phyloP scores from a whole-genome alignment of 176 grass and related monocot genomes.

The Rhynchospora pubera region DNA sequence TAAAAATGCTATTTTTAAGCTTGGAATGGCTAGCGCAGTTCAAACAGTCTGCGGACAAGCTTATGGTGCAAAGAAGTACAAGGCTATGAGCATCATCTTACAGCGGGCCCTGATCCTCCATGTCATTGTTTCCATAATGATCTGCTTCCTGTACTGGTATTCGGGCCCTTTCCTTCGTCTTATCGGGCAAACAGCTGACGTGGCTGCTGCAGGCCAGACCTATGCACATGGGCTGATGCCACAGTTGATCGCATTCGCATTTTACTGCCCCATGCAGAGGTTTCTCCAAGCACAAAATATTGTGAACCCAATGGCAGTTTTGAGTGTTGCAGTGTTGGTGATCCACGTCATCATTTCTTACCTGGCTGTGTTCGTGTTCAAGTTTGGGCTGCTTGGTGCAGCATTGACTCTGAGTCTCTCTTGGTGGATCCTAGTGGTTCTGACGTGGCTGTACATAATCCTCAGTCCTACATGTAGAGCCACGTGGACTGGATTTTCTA shows the following conservation, averaged over 20 bases:
- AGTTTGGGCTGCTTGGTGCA: conserved; percentile 34
- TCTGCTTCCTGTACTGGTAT: conserved; percentile 67
- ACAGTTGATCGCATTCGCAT: conserved; percentile 51
- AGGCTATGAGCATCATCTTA: conserved; percentile 45
- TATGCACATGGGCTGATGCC: conserved; percentile 49
- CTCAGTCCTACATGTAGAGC: conserved; percentile 45
- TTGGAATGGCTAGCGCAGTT: conserved; percentile 77
- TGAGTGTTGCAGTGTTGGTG: conserved; percentile 34
- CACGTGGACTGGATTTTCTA: conserved; percentile 47
- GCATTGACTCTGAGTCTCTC: conserved; percentile 46
- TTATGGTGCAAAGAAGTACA: conserved; percentile 58
- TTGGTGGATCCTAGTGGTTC: conserved; percentile 47
- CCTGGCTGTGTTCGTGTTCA: conserved; percentile 38
- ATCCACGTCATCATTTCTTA: conserved; percentile 54
- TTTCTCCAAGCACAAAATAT: conserved; percentile 76
- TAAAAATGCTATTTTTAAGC: conserved; percentile 26
- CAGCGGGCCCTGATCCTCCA: conserved; percentile 64
- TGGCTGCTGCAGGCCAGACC: conserved; percentile 41
- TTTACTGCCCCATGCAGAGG: conserved; percentile 78
- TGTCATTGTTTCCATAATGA: conserved; percentile 27
- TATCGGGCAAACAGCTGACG: conserved; percentile 38
- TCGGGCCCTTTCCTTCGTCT: conserved; percentile 36
- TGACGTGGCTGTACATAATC: conserved; percentile 52
- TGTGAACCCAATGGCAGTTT: conserved; percentile 43
- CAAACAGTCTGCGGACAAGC: conserved; percentile 82